A percentile compares a stretch with the other conserved stretches of the same genome.
These are phyloP conservation scores for Mycotypha africana DNA, from an alignment of 371 early-diverging fungal species.

Conservation along the genomic window DNA sequence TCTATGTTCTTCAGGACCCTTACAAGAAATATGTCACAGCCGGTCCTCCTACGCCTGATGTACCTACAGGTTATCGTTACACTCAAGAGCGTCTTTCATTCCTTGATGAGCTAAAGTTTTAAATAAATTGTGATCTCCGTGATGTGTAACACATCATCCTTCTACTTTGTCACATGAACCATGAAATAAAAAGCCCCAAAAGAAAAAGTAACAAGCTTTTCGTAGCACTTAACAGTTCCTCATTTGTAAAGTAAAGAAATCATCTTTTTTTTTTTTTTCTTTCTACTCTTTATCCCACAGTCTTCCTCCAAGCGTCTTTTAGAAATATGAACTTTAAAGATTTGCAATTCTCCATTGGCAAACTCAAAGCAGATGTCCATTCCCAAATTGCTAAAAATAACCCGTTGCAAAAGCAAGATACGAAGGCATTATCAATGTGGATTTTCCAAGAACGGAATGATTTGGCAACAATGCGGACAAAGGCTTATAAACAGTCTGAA, in stretches of 20 bases:
- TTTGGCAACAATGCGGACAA: slow-evolving; percentile 28
- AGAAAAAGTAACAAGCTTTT: too few relatives aligned
- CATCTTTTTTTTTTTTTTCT: not conserved
- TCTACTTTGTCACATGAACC: too few relatives aligned
- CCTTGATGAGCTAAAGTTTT: too few relatives aligned
- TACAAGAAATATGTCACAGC: slow-evolving; percentile 5
- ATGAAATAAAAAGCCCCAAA: too few relatives aligned
- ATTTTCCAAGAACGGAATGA: slow-evolving; percentile 40
- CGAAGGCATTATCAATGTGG: slow-evolving; percentile 33
- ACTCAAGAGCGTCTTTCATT: too few relatives aligned
- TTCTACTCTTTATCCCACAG: not conserved
- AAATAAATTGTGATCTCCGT: too few relatives aligned
- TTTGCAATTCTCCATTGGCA: slow-evolving; percentile 38
- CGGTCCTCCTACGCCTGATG: slow-evolving; percentile 2
- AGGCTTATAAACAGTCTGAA: slow-evolving; percentile 28
- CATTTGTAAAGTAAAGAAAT: too few relatives aligned
- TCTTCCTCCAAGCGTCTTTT: not conserved
- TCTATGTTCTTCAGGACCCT: slow-evolving; percentile 22
- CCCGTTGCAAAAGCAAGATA: slow-evolving; percentile 40
- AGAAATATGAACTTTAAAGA: slow-evolving; percentile 37
- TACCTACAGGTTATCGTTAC: too few relatives aligned
- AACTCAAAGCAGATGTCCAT: slow-evolving; percentile 33
- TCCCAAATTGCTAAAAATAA: slow-evolving; percentile 38
- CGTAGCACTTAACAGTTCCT: too few relatives aligned
- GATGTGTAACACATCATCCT: too few relatives aligned